Conservation (phyloP, 1,139 yeast species). For the Pichia sp. region DNA sequence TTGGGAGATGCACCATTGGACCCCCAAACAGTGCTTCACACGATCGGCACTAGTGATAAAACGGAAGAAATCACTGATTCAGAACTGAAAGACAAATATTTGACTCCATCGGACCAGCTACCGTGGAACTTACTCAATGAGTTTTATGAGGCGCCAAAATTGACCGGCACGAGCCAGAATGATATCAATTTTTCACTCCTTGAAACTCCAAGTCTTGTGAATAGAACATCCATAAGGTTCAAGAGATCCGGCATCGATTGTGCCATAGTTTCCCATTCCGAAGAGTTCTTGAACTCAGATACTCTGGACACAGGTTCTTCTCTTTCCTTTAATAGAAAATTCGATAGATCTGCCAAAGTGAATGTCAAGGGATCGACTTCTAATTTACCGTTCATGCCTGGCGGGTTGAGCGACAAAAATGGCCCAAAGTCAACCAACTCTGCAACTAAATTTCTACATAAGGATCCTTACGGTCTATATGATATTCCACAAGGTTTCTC, state of each 20-base stretch:
- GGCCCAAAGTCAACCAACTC: conserved; percentile 16
- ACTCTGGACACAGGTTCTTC: conserved; percentile 40
- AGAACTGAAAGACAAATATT: conserved; percentile 29
- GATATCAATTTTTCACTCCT: conserved; percentile 30
- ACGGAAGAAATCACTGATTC: too few species aligned
- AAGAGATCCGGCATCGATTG: conserved; percentile 76
- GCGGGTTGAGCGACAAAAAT: conserved; percentile 45
- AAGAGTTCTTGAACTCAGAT: conserved; percentile 38
- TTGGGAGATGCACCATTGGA: not conserved
- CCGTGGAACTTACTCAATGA: conserved; percentile 56
- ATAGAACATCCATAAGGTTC: conserved; percentile 52
- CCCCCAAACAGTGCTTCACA: not conserved
- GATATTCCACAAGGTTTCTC: conserved; percentile 78
- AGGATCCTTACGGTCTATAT: conserved; percentile 67
- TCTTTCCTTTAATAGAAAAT: conserved; percentile 62
- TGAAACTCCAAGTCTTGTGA: conserved; percentile 43
- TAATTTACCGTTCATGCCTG: conserved; percentile 88
- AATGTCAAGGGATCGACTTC: conserved; percentile 65
- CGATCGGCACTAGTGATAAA: not conserved
- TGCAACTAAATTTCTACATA: conserved; percentile 43
- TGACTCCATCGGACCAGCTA: conserved; percentile 44
- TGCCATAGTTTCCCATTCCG: conserved; percentile 52
- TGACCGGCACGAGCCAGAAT: conserved; percentile 20
- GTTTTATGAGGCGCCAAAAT: conserved; percentile 39
- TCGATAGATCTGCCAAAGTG: conserved; percentile 49